Conservation (phyloP, 495 filamentous ascomycete species). For the Glonium stellatum region DNA sequence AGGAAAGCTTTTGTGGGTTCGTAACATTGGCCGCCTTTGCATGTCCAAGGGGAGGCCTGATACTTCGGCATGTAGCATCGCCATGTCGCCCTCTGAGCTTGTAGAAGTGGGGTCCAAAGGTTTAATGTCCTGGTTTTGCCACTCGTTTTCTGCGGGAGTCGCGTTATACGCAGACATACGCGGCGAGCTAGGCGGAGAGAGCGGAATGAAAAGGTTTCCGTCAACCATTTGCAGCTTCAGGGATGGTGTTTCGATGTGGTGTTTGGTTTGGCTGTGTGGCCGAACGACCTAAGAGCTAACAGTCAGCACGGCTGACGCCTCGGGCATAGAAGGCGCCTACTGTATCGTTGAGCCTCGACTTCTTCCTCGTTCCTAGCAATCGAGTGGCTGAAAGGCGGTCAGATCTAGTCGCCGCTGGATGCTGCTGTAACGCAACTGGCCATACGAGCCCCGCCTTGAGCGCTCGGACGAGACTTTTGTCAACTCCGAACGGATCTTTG, state of each 20-base stretch:
- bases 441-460: background rate
- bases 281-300: slow-evolving; percentile 24
- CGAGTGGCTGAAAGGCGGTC: background rate
- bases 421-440: background rate
- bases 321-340: slow-evolving; percentile 11
- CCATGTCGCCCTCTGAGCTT: slow-evolving; percentile 28
- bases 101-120: slow-evolving; percentile 18
- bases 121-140: slow-evolving; percentile 30
- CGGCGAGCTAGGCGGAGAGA: slow-evolving; percentile 30
- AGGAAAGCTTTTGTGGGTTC: slow-evolving; percentile 37
- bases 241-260: slow-evolving; percentile 12
- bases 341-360: slow-evolving; percentile 13
- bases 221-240: slow-evolving; percentile 31
- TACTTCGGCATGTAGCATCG: slow-evolving; percentile 26
- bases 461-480: background rate
- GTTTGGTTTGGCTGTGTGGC: slow-evolving; percentile 22
- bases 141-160: slow-evolving; percentile 28
- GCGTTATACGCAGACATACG: slow-evolving; percentile 29
- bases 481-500: background rate
- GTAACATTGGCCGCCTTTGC: slow-evolving; percentile 27
- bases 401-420: background rate
- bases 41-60: slow-evolving; percentile 27
- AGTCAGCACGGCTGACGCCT: slow-evolving; percentile 21
- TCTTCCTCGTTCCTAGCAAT: slow-evolving; percentile 3
- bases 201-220: slow-evolving; percentile 32